Evolutionary conservation across 129 eudicot species (phyloP).

Genomic region (Sambucus nigra): DNA sequence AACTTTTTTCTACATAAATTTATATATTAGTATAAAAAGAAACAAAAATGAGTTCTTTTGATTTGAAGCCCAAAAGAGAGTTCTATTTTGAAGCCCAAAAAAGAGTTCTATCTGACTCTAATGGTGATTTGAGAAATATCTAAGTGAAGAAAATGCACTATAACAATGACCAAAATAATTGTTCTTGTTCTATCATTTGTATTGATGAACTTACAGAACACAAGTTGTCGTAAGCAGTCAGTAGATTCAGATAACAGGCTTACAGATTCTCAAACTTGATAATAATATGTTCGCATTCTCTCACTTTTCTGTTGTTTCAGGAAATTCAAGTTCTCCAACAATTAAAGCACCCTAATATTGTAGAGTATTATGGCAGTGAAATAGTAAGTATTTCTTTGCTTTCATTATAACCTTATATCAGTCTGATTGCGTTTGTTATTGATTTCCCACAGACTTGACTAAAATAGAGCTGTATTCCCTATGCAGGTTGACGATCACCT

Average conservation of each 20-base stretch:
- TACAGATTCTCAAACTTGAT: background rate
- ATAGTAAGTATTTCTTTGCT: constrained; percentile 38
- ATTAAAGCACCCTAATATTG: constrained; percentile 82
- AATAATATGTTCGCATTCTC: background rate
- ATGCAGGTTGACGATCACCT: constrained; percentile 68
- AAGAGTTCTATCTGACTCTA: no score
- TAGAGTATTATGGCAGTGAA: constrained; percentile 81
- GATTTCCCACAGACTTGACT: background rate
- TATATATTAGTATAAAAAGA: no score
- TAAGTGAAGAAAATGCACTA: no score
- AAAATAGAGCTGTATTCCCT: background rate
- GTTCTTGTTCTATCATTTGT: no score
- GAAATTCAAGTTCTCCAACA: constrained; percentile 71
- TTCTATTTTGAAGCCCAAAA: no score
- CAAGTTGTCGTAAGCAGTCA: no score
- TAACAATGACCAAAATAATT: no score
- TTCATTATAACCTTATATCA: constrained; percentile 3
- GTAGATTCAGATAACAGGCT: background rate
- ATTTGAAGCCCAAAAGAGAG: no score
- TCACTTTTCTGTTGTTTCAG: constrained; percentile 29
- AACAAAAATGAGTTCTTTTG: no score
- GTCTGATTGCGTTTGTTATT: background rate
- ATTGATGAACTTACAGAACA: no score
- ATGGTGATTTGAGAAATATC: no score
- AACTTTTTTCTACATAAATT: no score